Percentiles rank a stretch among this genome's conserved stretches.
These are phyloP conservation scores for Syzygium aqueum DNA, from an alignment of 345 rosid genomes.

Conservation along the genomic window DNA sequence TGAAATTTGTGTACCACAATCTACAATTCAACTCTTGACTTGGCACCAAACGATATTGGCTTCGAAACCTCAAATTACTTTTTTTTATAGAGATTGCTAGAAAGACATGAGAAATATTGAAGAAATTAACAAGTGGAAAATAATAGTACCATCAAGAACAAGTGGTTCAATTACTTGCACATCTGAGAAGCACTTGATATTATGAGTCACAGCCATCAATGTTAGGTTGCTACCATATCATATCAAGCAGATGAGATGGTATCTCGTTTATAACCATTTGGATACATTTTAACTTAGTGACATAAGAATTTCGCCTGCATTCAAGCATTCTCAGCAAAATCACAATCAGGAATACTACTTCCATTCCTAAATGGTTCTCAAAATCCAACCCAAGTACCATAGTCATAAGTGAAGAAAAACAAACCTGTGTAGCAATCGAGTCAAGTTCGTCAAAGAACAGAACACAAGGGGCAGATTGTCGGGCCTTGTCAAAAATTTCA, in stretches of 20 bases:
- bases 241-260: neutral
- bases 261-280: neutral
- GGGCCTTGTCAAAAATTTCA: slow-evolving; percentile 95
- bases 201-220: neutral
- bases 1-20: neutral
- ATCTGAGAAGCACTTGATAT: neutral
- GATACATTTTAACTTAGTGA: neutral
- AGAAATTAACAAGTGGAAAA: neutral
- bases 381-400: neutral
- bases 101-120: neutral
- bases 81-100: neutral
- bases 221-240: neutral
- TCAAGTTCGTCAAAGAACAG: slow-evolving; percentile 94
- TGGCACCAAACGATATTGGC: neutral
- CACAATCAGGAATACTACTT: neutral
- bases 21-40: neutral
- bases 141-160: neutral
- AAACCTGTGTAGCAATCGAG: slow-evolving; percentile 91
- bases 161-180: neutral
- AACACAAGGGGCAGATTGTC: slow-evolving; percentile 94
- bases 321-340: neutral
- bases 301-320: neutral
- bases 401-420: neutral
- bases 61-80: neutral
- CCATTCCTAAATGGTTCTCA: neutral